Conservation (phyloP, 805 yeast genomes). For the Yamadazyma scolyti region DNA sequence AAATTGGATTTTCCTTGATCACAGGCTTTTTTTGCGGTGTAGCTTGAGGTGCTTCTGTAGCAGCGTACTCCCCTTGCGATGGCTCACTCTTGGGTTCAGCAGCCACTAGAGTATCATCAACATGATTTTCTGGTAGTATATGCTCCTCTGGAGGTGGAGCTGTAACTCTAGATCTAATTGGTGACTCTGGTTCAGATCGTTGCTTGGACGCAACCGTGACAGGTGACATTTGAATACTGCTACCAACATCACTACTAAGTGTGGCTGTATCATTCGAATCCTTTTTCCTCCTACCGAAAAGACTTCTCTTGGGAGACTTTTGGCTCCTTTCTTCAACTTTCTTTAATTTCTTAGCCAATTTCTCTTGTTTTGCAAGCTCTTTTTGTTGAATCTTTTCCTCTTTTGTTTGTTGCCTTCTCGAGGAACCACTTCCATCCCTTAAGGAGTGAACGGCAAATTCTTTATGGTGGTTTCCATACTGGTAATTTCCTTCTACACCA, state of each 20-base stretch:
- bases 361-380: constrained; percentile 13
- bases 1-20: constrained; percentile 1
- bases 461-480: constrained; percentile 28
- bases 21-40: constrained; percentile 7
- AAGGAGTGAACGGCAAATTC: constrained; percentile 30
- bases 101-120: too few species aligned
- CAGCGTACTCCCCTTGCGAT: too few species aligned
- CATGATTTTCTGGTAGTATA: too few species aligned
- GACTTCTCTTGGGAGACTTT: constrained; percentile 7
- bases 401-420: constrained; percentile 22
- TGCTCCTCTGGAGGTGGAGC: too few species aligned
- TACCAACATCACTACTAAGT: constrained; percentile 4
- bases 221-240: not conserved
- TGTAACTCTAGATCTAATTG: too few species aligned
- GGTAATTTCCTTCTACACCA: constrained; percentile 13
- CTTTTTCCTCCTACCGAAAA: constrained; percentile 10
- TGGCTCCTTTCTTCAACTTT: constrained; percentile 8
- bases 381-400: constrained; percentile 18
- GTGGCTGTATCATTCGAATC: constrained; percentile 5
- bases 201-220: not conserved
- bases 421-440: constrained; percentile 15
- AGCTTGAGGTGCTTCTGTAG: not conserved
- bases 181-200: not conserved
- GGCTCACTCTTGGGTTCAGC: too few species aligned
- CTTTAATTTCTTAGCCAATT: constrained; percentile 13